A percentile compares a stretch with the other conserved stretches of the same genome.
phyloP scores from a whole-genome alignment of 176 grass and related monocot species.

The Chloris gayana region DNA sequence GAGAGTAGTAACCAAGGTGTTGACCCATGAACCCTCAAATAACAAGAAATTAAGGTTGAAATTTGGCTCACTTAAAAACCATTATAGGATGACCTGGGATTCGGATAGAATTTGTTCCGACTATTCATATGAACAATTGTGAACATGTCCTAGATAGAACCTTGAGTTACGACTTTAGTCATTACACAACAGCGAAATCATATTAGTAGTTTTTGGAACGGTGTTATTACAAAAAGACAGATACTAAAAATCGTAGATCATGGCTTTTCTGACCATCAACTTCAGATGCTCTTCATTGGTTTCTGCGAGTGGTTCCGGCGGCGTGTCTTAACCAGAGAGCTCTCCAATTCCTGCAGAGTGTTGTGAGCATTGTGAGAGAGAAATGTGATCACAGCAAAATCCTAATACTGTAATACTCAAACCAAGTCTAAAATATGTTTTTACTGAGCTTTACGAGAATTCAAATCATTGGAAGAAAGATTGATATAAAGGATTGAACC shows the following conservation, averaged over 20 bases:
- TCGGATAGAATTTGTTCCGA: not conserved
- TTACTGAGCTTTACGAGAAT: not conserved
- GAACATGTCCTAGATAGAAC: not conserved
- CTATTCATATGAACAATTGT: not conserved
- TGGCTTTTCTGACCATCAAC: not conserved
- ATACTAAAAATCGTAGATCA: not conserved
- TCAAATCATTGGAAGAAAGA: not conserved
- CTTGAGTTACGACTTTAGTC: not conserved
- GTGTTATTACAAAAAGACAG: not conserved
- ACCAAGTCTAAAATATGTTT: not conserved
- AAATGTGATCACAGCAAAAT: not conserved
- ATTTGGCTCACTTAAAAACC: too few species aligned
- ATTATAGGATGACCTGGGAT: not conserved
- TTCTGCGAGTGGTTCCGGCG: slow-evolving; percentile 69
- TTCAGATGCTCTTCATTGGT: slow-evolving; percentile 72
- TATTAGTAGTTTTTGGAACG: not conserved
- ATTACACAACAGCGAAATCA: not conserved
- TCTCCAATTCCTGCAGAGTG: slow-evolving; percentile 66
- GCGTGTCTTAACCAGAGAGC: slow-evolving; percentile 63
- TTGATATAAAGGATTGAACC: not conserved
- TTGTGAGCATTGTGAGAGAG: not conserved
- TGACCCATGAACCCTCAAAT: too few species aligned
- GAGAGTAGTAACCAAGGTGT: too few species aligned
- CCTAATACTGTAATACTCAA: not conserved
- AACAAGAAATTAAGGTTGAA: too few species aligned